These are phyloP conservation scores for Vigna trinervia DNA, from an alignment of 306 rosid genomes.

Conservation along the genomic window DNA sequence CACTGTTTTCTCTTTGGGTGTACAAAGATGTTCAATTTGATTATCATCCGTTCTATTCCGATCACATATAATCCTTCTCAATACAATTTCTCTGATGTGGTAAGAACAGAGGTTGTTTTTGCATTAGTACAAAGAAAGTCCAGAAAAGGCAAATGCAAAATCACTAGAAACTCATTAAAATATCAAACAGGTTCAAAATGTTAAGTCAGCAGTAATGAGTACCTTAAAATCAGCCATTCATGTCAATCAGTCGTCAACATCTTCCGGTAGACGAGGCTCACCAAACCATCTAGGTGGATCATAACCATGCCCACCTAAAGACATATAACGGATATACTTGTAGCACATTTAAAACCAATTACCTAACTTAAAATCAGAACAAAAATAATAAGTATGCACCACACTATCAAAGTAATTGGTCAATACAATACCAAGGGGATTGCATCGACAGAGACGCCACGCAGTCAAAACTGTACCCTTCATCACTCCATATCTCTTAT, in stretches of 20 bases:
- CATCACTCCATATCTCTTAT: constrained; percentile 78
- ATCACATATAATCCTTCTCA: constrained; percentile 2
- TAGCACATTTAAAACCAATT: background rate
- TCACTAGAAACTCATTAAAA: background rate
- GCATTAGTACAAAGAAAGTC: constrained; percentile 32
- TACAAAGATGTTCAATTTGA: constrained; percentile 21
- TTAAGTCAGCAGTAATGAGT: constrained; percentile 3
- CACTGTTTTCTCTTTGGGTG: background rate
- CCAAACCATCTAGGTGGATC: constrained; percentile 96
- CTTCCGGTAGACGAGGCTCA: constrained; percentile 58
- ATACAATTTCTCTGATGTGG: background rate
- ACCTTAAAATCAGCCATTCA: constrained; percentile 4
- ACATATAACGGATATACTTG: background rate
- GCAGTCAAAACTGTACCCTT: constrained; percentile 82
- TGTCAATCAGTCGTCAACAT: constrained; percentile 48
- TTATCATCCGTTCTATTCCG: background rate
- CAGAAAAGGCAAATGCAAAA: background rate
- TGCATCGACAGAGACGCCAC: constrained; percentile 92
- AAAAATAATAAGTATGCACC: background rate
- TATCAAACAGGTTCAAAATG: constrained; percentile 23
- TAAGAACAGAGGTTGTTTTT: constrained; percentile 21
- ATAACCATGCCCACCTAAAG: constrained; percentile 82
- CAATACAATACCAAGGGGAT: constrained; percentile 86
- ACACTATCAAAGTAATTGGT: background rate
- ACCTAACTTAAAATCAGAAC: constrained; percentile 12